Conservation (phyloP, 2,329 filamentous ascomycete genomes). For the Elsinoe fawcettii region DNA sequence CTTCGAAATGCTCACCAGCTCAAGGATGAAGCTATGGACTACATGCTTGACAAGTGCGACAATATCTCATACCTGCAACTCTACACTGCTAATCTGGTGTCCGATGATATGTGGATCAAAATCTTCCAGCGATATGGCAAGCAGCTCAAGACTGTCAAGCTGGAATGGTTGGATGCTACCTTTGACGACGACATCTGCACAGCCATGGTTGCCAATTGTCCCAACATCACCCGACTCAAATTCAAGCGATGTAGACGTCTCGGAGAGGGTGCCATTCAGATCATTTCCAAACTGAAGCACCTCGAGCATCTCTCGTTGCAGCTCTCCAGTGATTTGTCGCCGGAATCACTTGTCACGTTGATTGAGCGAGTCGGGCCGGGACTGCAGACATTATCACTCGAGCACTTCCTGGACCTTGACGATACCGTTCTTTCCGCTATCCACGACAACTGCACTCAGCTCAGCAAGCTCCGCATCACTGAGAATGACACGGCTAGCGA, state of each 20-base stretch:
- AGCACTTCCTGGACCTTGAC: constrained; percentile 57
- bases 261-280: constrained; percentile 55
- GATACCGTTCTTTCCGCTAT: constrained; percentile 64
- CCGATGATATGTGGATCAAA: constrained; percentile 64
- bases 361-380: constrained; percentile 55
- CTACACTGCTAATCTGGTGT: constrained; percentile 76
- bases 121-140: constrained; percentile 60
- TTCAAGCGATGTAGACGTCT: constrained; percentile 72
- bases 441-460: constrained; percentile 57
- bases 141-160: constrained; percentile 59
- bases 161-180: constrained; percentile 77
- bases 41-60: constrained; percentile 64
- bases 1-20: constrained; percentile 83
- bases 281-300: constrained; percentile 52
- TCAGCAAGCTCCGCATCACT: constrained; percentile 73
- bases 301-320: constrained; percentile 72
- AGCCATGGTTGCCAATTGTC: constrained; percentile 56
- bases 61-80: constrained; percentile 67
- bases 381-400: constrained; percentile 71
- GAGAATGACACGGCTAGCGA: constrained; percentile 72
- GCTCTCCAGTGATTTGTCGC: constrained; percentile 50
- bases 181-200: constrained; percentile 64
- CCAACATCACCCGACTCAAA: constrained; percentile 66
- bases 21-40: constrained; percentile 76
- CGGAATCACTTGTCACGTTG: constrained; percentile 53